Evolutionary conservation across 2,329 filamentous ascomycete genomes (phyloP).

Genomic region (Trichoderma breve): DNA sequence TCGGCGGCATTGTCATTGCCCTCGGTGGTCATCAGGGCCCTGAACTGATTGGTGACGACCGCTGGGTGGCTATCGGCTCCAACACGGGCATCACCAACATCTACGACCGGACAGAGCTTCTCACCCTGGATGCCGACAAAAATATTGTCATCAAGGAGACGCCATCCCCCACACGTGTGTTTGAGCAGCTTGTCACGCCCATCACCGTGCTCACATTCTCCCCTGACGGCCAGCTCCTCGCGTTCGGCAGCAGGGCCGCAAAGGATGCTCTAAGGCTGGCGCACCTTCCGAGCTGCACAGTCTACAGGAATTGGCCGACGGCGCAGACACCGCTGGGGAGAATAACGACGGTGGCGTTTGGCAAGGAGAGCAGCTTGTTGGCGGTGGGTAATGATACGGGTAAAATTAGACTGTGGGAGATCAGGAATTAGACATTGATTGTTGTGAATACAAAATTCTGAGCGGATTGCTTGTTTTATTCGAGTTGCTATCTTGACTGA

Average conservation of each 20-base stretch:
- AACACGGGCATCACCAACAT: slow-evolving; percentile 88
- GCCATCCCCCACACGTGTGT: slow-evolving; percentile 68
- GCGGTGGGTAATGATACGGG: slow-evolving; percentile 87
- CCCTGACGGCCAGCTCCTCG: slow-evolving; percentile 84
- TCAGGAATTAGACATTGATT: slow-evolving; percentile 55
- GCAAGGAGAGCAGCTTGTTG: slow-evolving; percentile 63
- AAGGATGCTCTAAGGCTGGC: slow-evolving; percentile 83
- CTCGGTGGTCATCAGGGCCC: slow-evolving; percentile 70
- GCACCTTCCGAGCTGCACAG: slow-evolving; percentile 86
- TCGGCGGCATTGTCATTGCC: slow-evolving; percentile 78
- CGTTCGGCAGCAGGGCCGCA: slow-evolving; percentile 83
- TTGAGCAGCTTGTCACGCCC: slow-evolving; percentile 86
- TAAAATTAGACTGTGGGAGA: slow-evolving; percentile 89
- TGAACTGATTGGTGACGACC: slow-evolving; percentile 66
- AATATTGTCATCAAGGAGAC: slow-evolving; percentile 57
- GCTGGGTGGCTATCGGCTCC: slow-evolving; percentile 87
- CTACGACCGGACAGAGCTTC: slow-evolving; percentile 76
- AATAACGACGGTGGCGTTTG: slow-evolving; percentile 72
- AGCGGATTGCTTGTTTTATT: slow-evolving; percentile 11
- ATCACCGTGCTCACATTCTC: slow-evolving; percentile 79
- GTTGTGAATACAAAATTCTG: slow-evolving; percentile 12
- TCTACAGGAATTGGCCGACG: slow-evolving; percentile 97
- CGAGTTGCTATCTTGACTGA: not conserved
- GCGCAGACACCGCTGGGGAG: slow-evolving; percentile 82
- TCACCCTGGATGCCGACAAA: slow-evolving; percentile 38